phyloP scores from a whole-genome alignment of 2,329 filamentous ascomycete genomes.

The Talaromyces sp. region DNA sequence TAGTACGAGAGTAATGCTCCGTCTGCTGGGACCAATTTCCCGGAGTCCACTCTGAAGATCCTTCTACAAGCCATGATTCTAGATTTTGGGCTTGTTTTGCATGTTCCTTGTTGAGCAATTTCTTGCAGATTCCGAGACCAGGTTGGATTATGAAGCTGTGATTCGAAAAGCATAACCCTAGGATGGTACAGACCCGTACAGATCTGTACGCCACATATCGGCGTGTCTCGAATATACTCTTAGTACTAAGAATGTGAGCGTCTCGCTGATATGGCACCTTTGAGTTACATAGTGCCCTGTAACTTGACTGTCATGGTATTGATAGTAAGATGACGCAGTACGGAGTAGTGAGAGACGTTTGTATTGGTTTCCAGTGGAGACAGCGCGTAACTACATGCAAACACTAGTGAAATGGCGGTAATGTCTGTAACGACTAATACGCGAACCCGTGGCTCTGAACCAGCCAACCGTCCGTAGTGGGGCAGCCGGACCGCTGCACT shows the following conservation, averaged over 20 bases:
- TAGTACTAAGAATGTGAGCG: not conserved
- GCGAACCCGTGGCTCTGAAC: not conserved
- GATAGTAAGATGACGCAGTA: too few species aligned
- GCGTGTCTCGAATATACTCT: not conserved
- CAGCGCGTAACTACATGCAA: not conserved
- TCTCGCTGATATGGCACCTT: not conserved
- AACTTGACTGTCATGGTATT: too few species aligned
- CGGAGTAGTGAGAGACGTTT: not conserved
- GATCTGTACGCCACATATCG: not conserved
- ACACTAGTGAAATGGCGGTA: not conserved
- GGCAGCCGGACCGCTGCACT: slow-evolving; percentile 5
- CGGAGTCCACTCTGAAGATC: not conserved
- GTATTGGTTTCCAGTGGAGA: not conserved
- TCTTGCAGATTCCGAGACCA: not conserved
- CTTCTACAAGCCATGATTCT: not conserved
- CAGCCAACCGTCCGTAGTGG: slow-evolving; percentile 13
- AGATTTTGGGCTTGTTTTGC: not conserved
- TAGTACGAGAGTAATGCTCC: not conserved
- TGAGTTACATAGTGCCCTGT: too few species aligned
- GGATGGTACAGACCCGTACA: not conserved
- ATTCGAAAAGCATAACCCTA: not conserved
- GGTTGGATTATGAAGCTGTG: not conserved
- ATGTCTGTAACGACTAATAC: not conserved
- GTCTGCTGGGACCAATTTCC: not conserved
- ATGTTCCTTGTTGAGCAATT: not conserved